Base-by-base conservation (phyloP, 176 grass and related monocot species). In the Lolium rigidum region DNA sequence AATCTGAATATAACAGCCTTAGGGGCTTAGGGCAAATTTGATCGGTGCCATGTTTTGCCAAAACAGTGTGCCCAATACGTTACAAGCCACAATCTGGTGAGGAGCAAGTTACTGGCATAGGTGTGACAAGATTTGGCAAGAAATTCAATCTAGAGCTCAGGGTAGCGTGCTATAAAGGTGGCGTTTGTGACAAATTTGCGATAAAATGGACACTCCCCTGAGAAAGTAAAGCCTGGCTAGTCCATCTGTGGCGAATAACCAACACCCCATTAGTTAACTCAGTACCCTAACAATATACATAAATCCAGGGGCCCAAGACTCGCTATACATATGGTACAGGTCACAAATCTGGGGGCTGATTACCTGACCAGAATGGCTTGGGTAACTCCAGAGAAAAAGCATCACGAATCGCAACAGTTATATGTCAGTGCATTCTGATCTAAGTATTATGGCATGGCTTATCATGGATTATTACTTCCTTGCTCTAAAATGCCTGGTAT, bases 231-330 rank as follows among this genome's bases (percentile, higher is more conserved):
- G 16, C 25, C 25, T 76, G 6, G 15, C 24, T 18, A 76, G 28
- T 49, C 55, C 17, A n/a, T 43, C 7, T n/a, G 17, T 11, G 35
- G 16, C 1, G 1, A 70, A 70, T 20, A 43, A 70, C 67, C 8
- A 70, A 70, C 67, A 70, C 10, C 64, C 15, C 31, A 18, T 68
- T 80, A 46, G 48, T 63, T 50, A 80, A 51, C 18, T 43, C 78
- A 80, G 37, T 80, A 66, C 17, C 60, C 21, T 50, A 80, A 80
- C 7, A 50, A 2, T 13, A 66, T 66, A 64, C 9, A 65, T 11
- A 65, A 64, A 38, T 5, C 47, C 21, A 43, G 21, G 73, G 55
- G 15, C 60, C 60, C 26, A 15, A 11, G 26, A 66, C 20, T 55
- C 4, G 7, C 44, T 26, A 78, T 46, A 71, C 61, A 51, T 63